These are phyloP conservation scores for Venturia aucupariae DNA, from an alignment of 2,329 filamentous ascomycete species.

Conservation along the genomic window DNA sequence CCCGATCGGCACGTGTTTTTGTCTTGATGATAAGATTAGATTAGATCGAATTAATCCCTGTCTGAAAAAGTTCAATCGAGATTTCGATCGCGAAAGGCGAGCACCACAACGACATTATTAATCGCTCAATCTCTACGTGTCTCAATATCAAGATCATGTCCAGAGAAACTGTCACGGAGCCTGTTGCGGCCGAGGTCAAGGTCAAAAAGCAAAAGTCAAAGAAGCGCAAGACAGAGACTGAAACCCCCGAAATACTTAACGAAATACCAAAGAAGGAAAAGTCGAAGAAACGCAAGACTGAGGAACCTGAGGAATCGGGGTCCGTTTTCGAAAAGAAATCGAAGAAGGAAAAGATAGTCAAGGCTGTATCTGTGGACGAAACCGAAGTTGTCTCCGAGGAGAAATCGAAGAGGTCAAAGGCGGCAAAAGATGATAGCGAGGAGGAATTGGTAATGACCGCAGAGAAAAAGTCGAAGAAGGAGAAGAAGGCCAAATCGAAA, in stretches of 20 bases:
- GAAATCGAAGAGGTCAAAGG: slow-evolving; percentile 12
- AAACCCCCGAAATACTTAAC: not conserved
- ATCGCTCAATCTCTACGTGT: not conserved
- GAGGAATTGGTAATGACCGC: slow-evolving; percentile 13
- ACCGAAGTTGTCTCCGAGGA: not conserved
- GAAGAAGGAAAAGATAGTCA: slow-evolving; percentile 13
- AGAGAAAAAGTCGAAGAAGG: slow-evolving; percentile 16
- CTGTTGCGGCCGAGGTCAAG: not conserved
- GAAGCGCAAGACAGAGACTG: slow-evolving; percentile 10
- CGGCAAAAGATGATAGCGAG: slow-evolving; percentile 3
- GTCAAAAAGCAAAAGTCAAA: slow-evolving; percentile 7
- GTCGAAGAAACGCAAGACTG: slow-evolving; percentile 13
- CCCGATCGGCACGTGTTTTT: not conserved
- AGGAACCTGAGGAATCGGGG: not conserved
- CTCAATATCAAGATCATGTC: not conserved
- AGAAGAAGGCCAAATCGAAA: slow-evolving; percentile 12
- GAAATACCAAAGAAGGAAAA: slow-evolving; percentile 8
- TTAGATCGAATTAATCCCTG: not conserved
- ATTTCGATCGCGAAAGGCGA: too few species aligned
- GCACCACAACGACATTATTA: not conserved
- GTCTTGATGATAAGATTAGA: slow-evolving; percentile 4
- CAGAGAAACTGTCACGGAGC: not conserved
- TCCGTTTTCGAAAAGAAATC: slow-evolving; percentile 7
- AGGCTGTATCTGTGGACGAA: not conserved
- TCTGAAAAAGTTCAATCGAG: not conserved